Conservation (phyloP, 805 yeast species). For the Cyberlindnera euphorbiiphila region DNA sequence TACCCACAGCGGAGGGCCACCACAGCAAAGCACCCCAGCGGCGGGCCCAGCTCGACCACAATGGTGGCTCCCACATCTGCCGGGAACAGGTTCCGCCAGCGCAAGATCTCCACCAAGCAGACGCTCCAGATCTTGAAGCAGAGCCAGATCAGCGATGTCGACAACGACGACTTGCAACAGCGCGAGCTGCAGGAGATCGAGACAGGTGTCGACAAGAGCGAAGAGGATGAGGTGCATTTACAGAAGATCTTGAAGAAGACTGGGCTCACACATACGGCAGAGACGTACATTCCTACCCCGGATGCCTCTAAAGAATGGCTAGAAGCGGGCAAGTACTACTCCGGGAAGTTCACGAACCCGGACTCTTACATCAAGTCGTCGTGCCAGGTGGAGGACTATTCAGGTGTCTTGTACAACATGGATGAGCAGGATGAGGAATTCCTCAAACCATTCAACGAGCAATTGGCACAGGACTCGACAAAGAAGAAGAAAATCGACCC, state of each 20-base stretch:
- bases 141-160: slow-evolving; percentile 75
- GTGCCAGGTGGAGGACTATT: slow-evolving; percentile 94
- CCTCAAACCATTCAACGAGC: slow-evolving; percentile 41
- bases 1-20: too few species aligned
- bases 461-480: slow-evolving; percentile 20
- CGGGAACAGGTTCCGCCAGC: slow-evolving; percentile 70
- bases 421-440: slow-evolving; percentile 85
- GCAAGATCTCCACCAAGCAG: slow-evolving; percentile 92
- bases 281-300: slow-evolving; percentile 77
- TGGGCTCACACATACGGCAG: slow-evolving; percentile 53
- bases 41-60: not conserved
- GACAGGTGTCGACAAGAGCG: slow-evolving; percentile 97
- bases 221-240: slow-evolving; percentile 94
- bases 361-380: slow-evolving; percentile 80
- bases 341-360: slow-evolving; percentile 65
- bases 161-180: slow-evolving; percentile 66
- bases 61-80: slow-evolving; percentile 25
- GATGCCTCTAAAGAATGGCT: slow-evolving; percentile 84
- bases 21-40: too few species aligned
- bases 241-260: slow-evolving; percentile 87
- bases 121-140: slow-evolving; percentile 74
- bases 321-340: slow-evolving; percentile 71
- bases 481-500: slow-evolving; percentile 15
- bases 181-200: slow-evolving; percentile 87
- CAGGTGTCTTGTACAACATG: slow-evolving; percentile 81